Evolutionary conservation across 371 early-diverging fungal species (phyloP).

Genomic region (Rhizopus sp.): DNA sequence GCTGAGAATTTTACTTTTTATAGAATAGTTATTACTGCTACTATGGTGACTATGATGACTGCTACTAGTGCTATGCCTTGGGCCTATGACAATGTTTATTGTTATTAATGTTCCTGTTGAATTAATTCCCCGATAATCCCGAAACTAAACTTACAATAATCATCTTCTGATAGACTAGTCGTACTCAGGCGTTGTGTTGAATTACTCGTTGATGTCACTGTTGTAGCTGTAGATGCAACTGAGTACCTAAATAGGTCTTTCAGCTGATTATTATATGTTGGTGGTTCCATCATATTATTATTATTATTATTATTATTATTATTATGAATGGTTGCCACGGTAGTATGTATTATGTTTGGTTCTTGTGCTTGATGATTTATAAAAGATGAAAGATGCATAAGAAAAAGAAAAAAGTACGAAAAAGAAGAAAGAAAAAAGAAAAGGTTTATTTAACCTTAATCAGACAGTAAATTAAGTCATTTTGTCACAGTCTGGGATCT

Average conservation of each 20-base stretch:
- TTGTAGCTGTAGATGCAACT: conserved; percentile 1
- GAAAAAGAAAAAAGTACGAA: conserved; percentile 7
- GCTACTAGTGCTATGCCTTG: neutral
- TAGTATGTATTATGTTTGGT: neutral
- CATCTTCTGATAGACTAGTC: neutral
- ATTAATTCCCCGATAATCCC: neutral
- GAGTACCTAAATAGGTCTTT: neutral
- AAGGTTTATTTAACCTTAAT: neutral
- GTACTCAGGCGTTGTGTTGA: neutral
- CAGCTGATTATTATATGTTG: no score
- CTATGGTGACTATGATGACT: conserved; percentile 30
- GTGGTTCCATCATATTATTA: no score
- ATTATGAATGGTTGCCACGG: no score
- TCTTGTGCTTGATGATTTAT: conserved; percentile 10
- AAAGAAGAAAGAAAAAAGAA: conserved; percentile 6
- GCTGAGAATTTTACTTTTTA: conserved; percentile 38
- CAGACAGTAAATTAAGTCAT: neutral
- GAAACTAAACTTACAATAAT: conserved; percentile 5
- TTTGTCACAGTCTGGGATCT: conserved; percentile 1
- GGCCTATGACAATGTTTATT: conserved; percentile 10
- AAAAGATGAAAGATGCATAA: conserved; percentile 11
- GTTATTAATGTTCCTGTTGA: neutral
- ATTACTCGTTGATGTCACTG: neutral
- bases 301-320: neutral
- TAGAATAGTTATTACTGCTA: conserved; percentile 33